These are phyloP conservation scores for Leishmania arabica DNA, from an alignment of 208 protist species.

Conservation along the genomic window DNA sequence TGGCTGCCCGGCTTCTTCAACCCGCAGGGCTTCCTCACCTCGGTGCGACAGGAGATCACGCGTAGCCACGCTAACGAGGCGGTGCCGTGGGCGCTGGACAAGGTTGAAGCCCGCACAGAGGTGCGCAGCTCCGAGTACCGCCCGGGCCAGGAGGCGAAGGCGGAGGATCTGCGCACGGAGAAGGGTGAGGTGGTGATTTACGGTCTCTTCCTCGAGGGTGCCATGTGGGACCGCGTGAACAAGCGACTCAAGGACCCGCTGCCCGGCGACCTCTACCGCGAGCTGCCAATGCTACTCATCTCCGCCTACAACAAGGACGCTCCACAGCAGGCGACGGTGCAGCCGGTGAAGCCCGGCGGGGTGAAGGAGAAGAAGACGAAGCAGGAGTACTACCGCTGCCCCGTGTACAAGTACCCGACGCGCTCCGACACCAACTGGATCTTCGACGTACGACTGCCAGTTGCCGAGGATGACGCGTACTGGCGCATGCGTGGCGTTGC, in stretches of 20 bases:
- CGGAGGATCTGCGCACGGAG: conserved; percentile 89
- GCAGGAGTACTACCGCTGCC: conserved; percentile 96
- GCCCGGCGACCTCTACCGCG: conserved; percentile 95
- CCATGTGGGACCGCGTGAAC: conserved; percentile 96
- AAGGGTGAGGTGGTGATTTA: conserved; percentile 97
- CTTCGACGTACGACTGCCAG: conserved; percentile 95
- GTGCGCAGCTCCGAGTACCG: conserved; percentile 94
- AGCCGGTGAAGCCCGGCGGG: conserved; percentile 61
- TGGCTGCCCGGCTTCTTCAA: conserved; percentile 99
- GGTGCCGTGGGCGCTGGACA: conserved; percentile 97
- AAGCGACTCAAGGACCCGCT: conserved; percentile 92
- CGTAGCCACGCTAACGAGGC: conserved; percentile 90
- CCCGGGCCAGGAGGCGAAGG: conserved; percentile 90
- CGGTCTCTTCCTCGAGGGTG: conserved; percentile 98
- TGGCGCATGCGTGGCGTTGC: conserved; percentile 97
- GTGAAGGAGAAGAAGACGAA: conserved; percentile 88
- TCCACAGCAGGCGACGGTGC: conserved; percentile 49
- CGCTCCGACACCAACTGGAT: conserved; percentile 97
- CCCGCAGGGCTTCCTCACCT: conserved; percentile 98
- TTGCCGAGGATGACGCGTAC: conserved; percentile 93
- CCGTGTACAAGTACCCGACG: conserved; percentile 97
- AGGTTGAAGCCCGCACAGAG: conserved; percentile 94
- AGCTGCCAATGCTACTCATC: conserved; percentile 96
- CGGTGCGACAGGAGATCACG: conserved; percentile 97
- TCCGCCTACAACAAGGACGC: conserved; percentile 92